A percentile compares a stretch with the other conserved stretches of the same genome.
Evolutionary conservation across 2,329 filamentous ascomycete species (phyloP).

Genomic region (Botrytis fragariae): DNA sequence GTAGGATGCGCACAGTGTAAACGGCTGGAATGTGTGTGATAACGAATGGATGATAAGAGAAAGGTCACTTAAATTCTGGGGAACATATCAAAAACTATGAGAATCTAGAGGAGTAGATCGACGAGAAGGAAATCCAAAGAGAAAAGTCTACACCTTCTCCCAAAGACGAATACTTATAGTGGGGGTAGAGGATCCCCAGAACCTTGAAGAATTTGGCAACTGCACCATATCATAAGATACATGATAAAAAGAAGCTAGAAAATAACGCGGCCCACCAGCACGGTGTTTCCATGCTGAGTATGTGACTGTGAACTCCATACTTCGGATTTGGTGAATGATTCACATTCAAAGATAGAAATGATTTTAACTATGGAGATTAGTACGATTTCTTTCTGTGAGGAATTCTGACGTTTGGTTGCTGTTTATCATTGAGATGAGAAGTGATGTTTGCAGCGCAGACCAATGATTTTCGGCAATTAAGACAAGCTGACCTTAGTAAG

Average conservation of each 20-base stretch:
- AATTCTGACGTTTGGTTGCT: neutral
- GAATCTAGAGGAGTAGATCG: neutral
- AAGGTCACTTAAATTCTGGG: neutral
- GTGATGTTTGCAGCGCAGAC: neutral
- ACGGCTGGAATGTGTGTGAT: neutral
- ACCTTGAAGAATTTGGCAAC: slow-evolving; percentile 1
- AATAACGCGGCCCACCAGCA: neutral
- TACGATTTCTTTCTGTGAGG: neutral
- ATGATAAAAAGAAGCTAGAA: slow-evolving; percentile 1
- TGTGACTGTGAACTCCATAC: neutral
- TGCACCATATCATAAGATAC: neutral
- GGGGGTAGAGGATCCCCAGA: slow-evolving; percentile 5
- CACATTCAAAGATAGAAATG: neutral
- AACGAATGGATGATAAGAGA: neutral
- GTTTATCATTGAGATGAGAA: neutral
- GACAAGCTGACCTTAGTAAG: slow-evolving; percentile 5
- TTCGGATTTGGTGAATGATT: neutral
- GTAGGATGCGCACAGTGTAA: neutral
- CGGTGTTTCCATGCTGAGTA: neutral
- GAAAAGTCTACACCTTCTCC: neutral
- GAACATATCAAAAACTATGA: neutral
- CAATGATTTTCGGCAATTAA: slow-evolving; percentile 1
- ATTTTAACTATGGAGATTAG: no score
- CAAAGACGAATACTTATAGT: slow-evolving; percentile 2
- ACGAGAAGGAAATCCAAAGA: neutral